A percentile compares a stretch with the other conserved stretches of the same genome.
Evolutionary conservation across 768 basidiomycete species (phyloP).

Genomic region (Dioszegia aurantiaca): DNA sequence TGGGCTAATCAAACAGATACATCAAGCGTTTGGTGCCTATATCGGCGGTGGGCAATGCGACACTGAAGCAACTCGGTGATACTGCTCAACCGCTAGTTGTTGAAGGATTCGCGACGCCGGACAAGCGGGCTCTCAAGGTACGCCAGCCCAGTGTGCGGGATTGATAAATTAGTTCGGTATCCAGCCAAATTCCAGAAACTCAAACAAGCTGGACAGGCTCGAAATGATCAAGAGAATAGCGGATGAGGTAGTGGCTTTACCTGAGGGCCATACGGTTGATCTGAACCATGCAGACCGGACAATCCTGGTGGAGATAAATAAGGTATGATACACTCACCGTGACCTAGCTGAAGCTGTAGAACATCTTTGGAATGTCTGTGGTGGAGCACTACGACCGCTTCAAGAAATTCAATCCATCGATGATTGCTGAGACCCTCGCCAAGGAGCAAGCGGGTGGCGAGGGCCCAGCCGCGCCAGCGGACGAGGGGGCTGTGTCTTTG

Average conservation of each 20-base stretch:
- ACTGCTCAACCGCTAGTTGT: conserved; percentile 16
- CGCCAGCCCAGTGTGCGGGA: background rate
- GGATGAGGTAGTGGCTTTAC: conserved; percentile 26
- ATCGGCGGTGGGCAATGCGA: conserved; percentile 24
- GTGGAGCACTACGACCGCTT: conserved; percentile 40
- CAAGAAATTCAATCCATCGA: conserved; percentile 28
- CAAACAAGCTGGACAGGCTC: conserved; percentile 32
- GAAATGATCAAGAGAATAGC: conserved; percentile 39
- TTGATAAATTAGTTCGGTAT: conserved; percentile 33
- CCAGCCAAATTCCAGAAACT: conserved; percentile 28
- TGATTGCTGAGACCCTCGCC: conserved; percentile 13
- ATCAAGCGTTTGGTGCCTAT: conserved; percentile 36
- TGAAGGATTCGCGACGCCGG: conserved; percentile 25
- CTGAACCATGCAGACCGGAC: conserved; percentile 37
- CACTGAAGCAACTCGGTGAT: conserved; percentile 24
- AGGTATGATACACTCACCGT: conserved; percentile 20
- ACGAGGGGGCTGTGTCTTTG: background rate
- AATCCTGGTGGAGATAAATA: conserved; percentile 35
- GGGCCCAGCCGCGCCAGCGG: background rate
- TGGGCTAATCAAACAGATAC: conserved; percentile 2
- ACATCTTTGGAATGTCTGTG: conserved; percentile 32
- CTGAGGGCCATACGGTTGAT: conserved; percentile 35
- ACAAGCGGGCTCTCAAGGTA: conserved; percentile 28
- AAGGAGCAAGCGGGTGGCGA: conserved; percentile 11
- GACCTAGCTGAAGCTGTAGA: conserved; percentile 17